Conservation (phyloP, 306 rosid genomes). For the Hylodesmum podocarpum region DNA sequence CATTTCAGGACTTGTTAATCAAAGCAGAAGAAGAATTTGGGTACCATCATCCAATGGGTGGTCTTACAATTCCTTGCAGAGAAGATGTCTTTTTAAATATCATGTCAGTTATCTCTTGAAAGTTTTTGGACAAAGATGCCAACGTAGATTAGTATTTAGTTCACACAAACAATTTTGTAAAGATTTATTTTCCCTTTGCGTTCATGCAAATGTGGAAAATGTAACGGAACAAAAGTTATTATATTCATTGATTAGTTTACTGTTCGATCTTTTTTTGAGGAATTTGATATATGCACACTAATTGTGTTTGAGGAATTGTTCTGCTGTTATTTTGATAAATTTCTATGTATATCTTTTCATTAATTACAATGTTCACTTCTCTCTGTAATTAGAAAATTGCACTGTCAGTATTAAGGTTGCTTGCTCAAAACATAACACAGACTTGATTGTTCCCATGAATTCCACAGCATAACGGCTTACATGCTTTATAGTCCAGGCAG, state of each 20-base stretch:
- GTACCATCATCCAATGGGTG: constrained; percentile 8
- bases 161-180: neutral
- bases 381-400: no score
- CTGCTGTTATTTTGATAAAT: no score
- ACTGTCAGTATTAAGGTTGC: no score
- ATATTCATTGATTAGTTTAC: neutral
- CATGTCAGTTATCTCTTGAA: neutral
- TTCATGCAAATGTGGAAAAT: neutral
- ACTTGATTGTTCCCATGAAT: no score
- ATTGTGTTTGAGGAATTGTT: neutral
- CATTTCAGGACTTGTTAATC: constrained; percentile 31
- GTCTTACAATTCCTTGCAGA: constrained; percentile 7
- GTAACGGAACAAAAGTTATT: neutral
- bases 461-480: no score
- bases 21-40: constrained; percentile 4
- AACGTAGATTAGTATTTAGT: neutral
- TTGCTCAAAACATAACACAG: no score
- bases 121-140: neutral
- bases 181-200: neutral
- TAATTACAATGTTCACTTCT: no score
- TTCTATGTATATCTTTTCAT: no score
- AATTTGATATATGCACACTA: neutral
- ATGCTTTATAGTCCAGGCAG: no score
- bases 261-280: no score
- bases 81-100: neutral